Conservation (phyloP, 208 protist species). For the Phytomonas francai region DNA sequence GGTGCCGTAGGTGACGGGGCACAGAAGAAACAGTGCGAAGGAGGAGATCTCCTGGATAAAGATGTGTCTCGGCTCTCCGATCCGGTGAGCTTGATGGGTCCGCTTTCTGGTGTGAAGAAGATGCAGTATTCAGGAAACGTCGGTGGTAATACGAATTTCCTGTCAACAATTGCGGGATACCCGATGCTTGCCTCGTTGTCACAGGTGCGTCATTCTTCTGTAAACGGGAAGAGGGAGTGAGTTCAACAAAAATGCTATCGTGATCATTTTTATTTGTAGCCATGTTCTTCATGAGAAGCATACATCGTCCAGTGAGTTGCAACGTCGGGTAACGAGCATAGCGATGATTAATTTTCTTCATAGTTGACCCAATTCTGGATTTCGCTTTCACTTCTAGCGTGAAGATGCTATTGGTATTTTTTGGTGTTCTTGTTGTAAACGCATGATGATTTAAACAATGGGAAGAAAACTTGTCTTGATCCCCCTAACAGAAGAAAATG, state of each 20-base stretch:
- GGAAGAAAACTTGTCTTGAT: background rate
- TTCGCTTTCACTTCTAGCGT: background rate
- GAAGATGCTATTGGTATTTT: background rate
- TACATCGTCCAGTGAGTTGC: background rate
- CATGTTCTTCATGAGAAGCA: background rate
- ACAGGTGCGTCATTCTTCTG: background rate
- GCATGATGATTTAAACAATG: background rate
- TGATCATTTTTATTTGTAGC: background rate
- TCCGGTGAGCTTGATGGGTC: constrained; percentile 2
- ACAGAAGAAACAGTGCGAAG: constrained; percentile 21
- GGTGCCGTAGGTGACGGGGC: constrained; percentile 25
- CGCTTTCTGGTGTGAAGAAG: constrained; percentile 12
- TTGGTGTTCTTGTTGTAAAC: background rate
- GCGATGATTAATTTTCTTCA: background rate
- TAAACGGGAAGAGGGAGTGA: background rate
- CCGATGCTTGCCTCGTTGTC: background rate
- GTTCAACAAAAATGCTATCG: background rate
- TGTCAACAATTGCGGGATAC: constrained; percentile 30
- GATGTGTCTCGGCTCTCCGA: background rate
- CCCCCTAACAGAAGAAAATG: constrained; percentile 4
- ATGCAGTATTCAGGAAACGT: constrained; percentile 22
- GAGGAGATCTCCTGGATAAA: constrained; percentile 28
- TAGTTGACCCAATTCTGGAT: background rate
- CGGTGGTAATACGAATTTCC: constrained; percentile 73
- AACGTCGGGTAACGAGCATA: background rate